phyloP scores from a whole-genome alignment of 2,329 filamentous ascomycete genomes.

The Pseudogymnoascus sp. region DNA sequence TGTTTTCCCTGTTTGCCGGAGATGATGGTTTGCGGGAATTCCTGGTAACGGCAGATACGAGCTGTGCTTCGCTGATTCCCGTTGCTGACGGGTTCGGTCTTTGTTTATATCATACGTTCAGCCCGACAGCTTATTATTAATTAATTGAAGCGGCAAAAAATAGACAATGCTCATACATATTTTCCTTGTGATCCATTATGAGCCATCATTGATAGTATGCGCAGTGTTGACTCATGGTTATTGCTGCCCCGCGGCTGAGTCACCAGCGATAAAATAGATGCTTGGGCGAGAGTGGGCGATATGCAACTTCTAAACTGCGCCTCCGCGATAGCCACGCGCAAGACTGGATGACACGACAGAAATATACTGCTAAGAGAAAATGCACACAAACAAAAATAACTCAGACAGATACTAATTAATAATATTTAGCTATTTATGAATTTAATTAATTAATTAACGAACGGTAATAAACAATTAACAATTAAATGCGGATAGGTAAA shows the following conservation, averaged over 20 bases:
- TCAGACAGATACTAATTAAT: not conserved
- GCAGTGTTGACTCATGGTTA: not conserved
- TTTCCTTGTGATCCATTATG: conserved; percentile 12
- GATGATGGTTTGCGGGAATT: not conserved
- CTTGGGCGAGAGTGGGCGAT: conserved; percentile 15
- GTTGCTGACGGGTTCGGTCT: not conserved
- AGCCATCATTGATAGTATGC: conserved; percentile 19
- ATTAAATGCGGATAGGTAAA: conserved; percentile 3
- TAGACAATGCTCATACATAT: not conserved
- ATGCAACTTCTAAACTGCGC: not conserved
- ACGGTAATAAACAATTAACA: too few species aligned
- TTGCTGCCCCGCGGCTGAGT: not conserved
- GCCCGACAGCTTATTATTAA: conserved; percentile 3
- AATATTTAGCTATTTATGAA: not conserved
- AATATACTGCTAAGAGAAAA: not conserved
- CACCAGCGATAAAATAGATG: conserved; percentile 18
- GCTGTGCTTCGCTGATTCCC: not conserved
- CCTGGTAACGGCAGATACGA: conserved; percentile 2
- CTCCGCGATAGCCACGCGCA: conserved; percentile 25
- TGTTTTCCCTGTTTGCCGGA: not conserved
- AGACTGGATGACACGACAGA: conserved; percentile 7
- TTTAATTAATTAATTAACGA: not conserved
- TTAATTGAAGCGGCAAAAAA: not conserved
- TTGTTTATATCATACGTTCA: not conserved
- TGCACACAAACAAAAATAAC: conserved; percentile 11